Evolutionary conservation across 306 rosid genomes (phyloP), one percentile per base, ranked within the genome.

Genomic region (Luffa acutangula): DNA sequence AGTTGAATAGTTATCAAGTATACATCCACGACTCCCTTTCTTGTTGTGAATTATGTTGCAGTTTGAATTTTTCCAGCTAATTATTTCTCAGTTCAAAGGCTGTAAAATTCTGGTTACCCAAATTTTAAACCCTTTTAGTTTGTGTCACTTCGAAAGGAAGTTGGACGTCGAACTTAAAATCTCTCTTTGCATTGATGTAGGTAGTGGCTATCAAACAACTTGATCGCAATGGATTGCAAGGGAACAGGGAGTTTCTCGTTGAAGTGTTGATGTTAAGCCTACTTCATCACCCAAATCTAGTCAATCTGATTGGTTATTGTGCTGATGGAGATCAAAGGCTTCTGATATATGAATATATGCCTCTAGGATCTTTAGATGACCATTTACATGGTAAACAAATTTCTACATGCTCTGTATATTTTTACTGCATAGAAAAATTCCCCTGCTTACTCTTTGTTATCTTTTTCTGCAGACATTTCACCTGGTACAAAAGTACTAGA

Each of bases 251-350:
- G 73, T 94, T 94, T 84, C 97, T 92, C 20, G 93, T 92, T 59
- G 98, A 94, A 83, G 97, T 94, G 75, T 89, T 94, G 88, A 92
- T 92, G 97, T 75, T 92, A 84, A 92, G 98, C 85, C 90, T 92
- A 59, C 95, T 91, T 83, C 98, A 94, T 85, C 98, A 94, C 84
- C 87, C 92, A 58, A 92, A 94, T 87, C 97, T 94, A 70, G 98
- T 92, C 81, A 92, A 92, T 82, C 91, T 94, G 37, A 90, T 88
- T 70, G 98, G 98, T 76, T 94, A 94, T 83, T 94, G 98, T 82
- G 97, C 93, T 81, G 98, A 92, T 82, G 98, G 97, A 80, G 97
- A 92, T 88, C 98, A 92, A 83, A 91, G 98, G 93, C 97, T 94
- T 81, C 89, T 94, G 64, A 91, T 94, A 85, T 94, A 94, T 84